Evolutionary conservation across 768 basidiomycete genomes (phyloP), one percentile per base, ranked within the genome.

Genomic region (Lenzites betulinus): DNA sequence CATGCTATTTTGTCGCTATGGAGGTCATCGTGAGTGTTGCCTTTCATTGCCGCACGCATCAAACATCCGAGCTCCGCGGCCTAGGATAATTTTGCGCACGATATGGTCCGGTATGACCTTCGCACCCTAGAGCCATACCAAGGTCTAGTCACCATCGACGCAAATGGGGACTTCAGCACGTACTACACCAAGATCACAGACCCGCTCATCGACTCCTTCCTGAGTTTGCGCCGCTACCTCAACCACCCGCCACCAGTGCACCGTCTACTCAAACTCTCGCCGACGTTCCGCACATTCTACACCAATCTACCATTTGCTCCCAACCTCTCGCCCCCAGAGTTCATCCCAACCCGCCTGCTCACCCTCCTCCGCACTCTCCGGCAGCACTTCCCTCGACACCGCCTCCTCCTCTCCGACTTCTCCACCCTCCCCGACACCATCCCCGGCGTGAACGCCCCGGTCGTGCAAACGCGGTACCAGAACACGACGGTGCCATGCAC

Each of bases 61-160:
- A 11, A 6, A 25, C 15, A 6, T 43, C 13, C 33, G 50, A 48
- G 44, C 33, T 39, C 57, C 41, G 5, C 30, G 33, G 13, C 55
- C 5, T 54, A 93, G 90, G 96, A 98, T 75, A 99, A 99, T 73
- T 96, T 98, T 67, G 89, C 94, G 1, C 96, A 98, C 70, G 97
- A 99, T 70, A 81, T 96, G 67, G 82, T 99, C 42, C 90, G 96
- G 35, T 98, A 98, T 69, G 89, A 95, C 70, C 75, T 90, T 46
- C 76, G 80, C 26, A 92, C 90, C 2, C 79, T 93, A 60, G 78
- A 87, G 66, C 95, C 97, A 0, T 85, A 89, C 49, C 95, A 99
- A 72, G 92, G 87, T 23, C 66, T 92, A 15, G 87, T 98, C 18
- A 83, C 88, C 13, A 80, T 97, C 64, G 88, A 93, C 74, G 77